These are phyloP conservation scores for Microsporum audouinii DNA, from an alignment of 2,329 filamentous ascomycete species.

Conservation along the genomic window DNA sequence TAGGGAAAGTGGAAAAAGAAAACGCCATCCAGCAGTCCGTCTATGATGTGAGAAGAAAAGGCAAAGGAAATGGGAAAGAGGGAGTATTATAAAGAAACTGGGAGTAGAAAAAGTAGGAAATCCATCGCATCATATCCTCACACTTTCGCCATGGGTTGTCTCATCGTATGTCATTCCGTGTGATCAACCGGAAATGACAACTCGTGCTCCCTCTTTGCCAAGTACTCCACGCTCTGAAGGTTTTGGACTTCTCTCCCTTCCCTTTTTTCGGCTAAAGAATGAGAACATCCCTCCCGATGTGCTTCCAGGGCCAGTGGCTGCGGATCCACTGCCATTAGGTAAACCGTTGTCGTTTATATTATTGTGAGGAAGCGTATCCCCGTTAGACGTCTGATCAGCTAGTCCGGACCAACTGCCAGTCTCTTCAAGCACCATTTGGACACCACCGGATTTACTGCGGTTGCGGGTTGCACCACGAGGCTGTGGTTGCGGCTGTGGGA, in stretches of 20 bases:
- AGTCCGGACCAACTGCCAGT: constrained; percentile 84
- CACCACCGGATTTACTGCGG: constrained; percentile 66
- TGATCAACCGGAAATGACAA: constrained; percentile 49
- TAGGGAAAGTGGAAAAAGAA: background rate
- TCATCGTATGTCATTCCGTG: background rate
- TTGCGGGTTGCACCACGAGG: constrained; percentile 55
- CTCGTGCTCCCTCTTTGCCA: constrained; percentile 85
- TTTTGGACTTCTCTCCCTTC: constrained; percentile 81
- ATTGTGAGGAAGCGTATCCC: constrained; percentile 48
- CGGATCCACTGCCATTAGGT: constrained; percentile 9
- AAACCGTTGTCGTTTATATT: background rate
- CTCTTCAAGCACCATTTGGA: constrained; percentile 84
- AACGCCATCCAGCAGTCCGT: background rate
- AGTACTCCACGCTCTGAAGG: constrained; percentile 86
- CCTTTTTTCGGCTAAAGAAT: constrained; percentile 81
- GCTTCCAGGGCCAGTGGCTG: constrained; percentile 41
- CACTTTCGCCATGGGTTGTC: background rate
- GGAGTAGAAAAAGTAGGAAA: background rate
- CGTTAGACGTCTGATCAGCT: constrained; percentile 67
- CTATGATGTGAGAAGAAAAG: background rate
- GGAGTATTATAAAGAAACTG: constrained; percentile 3
- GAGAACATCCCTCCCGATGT: constrained; percentile 68
- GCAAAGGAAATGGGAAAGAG: background rate
- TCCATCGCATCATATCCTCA: background rate
- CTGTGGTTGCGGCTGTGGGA: constrained; percentile 33